Percentiles rank a stretch among this genome's conserved stretches.
These are phyloP conservation scores for Aspergillus incahuasiensis DNA, from an alignment of 495 filamentous ascomycete genomes.

Conservation along the genomic window DNA sequence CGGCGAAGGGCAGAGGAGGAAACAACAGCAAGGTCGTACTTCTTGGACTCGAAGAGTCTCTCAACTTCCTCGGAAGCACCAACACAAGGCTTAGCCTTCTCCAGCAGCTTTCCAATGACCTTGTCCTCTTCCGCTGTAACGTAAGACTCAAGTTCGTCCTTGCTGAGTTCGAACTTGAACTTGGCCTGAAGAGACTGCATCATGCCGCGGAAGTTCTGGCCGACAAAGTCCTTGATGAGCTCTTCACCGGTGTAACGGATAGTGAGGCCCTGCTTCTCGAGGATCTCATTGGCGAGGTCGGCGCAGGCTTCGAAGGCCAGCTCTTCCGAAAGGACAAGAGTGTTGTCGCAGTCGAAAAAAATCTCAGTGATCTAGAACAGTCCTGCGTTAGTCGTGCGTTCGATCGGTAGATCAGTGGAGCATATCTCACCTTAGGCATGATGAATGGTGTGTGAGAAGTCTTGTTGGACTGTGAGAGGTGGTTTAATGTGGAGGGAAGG, in stretches of 20 bases:
- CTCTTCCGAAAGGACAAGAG: constrained; percentile 86
- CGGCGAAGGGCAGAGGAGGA: constrained; percentile 73
- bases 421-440: constrained; percentile 43
- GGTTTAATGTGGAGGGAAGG: neutral
- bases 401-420: constrained; percentile 1
- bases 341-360: constrained; percentile 98
- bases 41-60: constrained; percentile 53
- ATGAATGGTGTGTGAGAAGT: constrained; percentile 17
- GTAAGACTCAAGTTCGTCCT: constrained; percentile 68
- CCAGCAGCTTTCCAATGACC: constrained; percentile 74
- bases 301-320: constrained; percentile 94
- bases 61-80: constrained; percentile 67
- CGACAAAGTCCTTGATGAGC: constrained; percentile 86
- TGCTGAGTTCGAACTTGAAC: constrained; percentile 63
- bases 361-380: constrained; percentile 64
- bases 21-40: constrained; percentile 80
- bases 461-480: neutral
- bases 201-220: constrained; percentile 96
- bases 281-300: constrained; percentile 87
- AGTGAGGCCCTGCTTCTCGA: constrained; percentile 57
- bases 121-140: constrained; percentile 76
- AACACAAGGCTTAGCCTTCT: constrained; percentile 68
- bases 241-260: constrained; percentile 73
- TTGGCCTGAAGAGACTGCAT: constrained; percentile 69
- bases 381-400: constrained; percentile 13